Base-by-base conservation (phyloP, 2,329 filamentous ascomycete genomes). In the Aspergillus sojae region DNA sequence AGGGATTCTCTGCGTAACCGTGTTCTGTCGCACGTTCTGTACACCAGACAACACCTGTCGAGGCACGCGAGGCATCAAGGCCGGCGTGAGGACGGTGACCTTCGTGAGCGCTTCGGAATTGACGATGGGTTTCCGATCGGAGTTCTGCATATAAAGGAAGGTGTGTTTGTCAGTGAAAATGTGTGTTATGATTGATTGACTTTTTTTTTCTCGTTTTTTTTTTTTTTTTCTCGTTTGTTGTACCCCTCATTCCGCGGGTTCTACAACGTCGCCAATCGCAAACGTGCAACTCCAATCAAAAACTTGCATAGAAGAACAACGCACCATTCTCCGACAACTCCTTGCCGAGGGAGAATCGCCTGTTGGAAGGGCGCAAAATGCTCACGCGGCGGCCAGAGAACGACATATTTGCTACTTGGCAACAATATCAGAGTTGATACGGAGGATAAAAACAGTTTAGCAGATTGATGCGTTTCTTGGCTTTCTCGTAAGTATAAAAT, bases 31-130 rank as follows among this genome's bases (percentile, higher is more conserved):
- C 94, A 71, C 92, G 90, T 62, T 82, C 80, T 41, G 79, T 82
- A 61, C 77, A 79, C 94, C 94, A 97, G 67, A 97, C 91, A 4
- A 97, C 94, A 79, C 94, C 94, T 16, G 94, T 98, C 19, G 92
- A 96, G 52, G 93, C 91, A 78, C 93, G 88, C 65, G 89, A 91
- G 60, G 93, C 91, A 74, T 97, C 94, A 68, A 97, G 89, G 71
- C 94, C 94, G 64, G 94, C 93, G 78, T 97, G 94, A 55, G 92
- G 90, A 76, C 92, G 89, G 81, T 96, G 93, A 63, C 94, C 94
- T 79, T 95, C 92, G 80, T 97, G 94, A 68, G 92, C 92, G 75
- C 89, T 88, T 72, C 94, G 91, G 82, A 97, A 97, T 77, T 96
- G 91, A 67, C 90, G 88, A 79, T 97, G 94, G 74, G 93, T 91